Base-by-base conservation (phyloP, 768 basidiomycete genomes). In the Pholiota molesta region DNA sequence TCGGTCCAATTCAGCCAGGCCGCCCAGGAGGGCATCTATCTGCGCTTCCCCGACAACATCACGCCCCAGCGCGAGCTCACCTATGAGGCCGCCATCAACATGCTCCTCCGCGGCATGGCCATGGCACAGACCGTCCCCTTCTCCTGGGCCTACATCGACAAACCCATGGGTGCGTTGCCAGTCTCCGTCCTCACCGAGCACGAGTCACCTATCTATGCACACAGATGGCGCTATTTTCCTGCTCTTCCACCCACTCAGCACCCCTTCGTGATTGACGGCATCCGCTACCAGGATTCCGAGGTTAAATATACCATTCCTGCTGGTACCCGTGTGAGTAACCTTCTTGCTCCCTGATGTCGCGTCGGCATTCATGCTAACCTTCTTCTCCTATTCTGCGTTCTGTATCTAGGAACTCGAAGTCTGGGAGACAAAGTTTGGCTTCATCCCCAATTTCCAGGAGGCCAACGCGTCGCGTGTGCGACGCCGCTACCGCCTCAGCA, bases 251-350 rank as follows among this genome's bases (percentile, higher is more conserved):
- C 83, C 84, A 9, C 79, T 77, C 14, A 83, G 83, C 60, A 68
- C 79, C 80, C 83, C 2, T 90, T 91, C 70, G 91, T 91, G 21
- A 83, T 79, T 60, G 92, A 95, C 67, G 92, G 92, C 19, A 80
- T 94, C 59, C 85, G 90, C 44, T 95, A 83, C 71, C 86, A 88
- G 65, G 92, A 93, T 60, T 75, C 85, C 57, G 92, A 94, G 69
- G 81, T 82, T 45, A 84, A 86, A 66, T 86, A 79, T 68, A 73
- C 75, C 39, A 79, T 89, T 5, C 80, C 86, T 31, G 78, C 77
- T 52, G 83, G 79, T 10, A 77, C 75, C 62, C 85, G 86, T 63
- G 90, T 90, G 73, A 69, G 88, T 77, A 13, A 57, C 54, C 62
- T 59, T 55, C 35, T 42, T 31, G 35, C 44, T 26, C 26, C 19